A percentile compares a stretch with the other conserved stretches of the same genome.
Evolutionary conservation across 148 eudicot species (phyloP).

Genomic region (Cornus suecica): DNA sequence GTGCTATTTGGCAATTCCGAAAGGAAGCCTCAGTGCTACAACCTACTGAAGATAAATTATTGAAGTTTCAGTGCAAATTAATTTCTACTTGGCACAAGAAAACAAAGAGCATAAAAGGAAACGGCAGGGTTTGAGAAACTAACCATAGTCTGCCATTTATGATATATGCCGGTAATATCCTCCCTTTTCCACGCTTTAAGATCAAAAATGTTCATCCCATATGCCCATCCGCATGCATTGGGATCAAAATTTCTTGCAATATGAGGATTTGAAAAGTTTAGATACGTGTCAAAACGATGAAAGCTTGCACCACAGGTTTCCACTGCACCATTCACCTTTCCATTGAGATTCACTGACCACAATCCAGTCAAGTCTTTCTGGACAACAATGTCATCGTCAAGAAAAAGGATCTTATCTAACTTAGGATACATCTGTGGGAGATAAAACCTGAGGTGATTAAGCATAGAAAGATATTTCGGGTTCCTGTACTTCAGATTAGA

Average conservation of each 20-base stretch:
- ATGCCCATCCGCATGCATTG: slow-evolving; percentile 95
- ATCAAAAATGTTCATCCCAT: slow-evolving; percentile 92
- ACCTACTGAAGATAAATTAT: not conserved
- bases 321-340: slow-evolving; percentile 92
- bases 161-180: slow-evolving; percentile 93
- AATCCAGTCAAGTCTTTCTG: slow-evolving; percentile 51
- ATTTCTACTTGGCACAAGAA: not conserved
- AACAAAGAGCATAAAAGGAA: not conserved
- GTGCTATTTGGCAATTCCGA: not conserved
- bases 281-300: slow-evolving; percentile 86
- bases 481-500: slow-evolving; percentile 51
- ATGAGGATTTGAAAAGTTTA: slow-evolving; percentile 87
- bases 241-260: slow-evolving; percentile 82
- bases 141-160: slow-evolving; percentile 96
- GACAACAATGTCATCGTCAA: slow-evolving; percentile 89
- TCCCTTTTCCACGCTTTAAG: slow-evolving; percentile 85
- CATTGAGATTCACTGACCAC: slow-evolving; percentile 77
- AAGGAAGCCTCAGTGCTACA: not conserved
- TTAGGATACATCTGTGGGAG: slow-evolving; percentile 90
- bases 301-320: slow-evolving; percentile 96
- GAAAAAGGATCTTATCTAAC: slow-evolving; percentile 78
- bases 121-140: slow-evolving; percentile 5
- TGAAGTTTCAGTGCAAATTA: not conserved
- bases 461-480: slow-evolving; percentile 88
- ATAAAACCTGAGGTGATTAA: slow-evolving; percentile 84